Evolutionary conservation across 179 eudicot genomes (phyloP).

Genomic region (Sideroxylon spinosum): DNA sequence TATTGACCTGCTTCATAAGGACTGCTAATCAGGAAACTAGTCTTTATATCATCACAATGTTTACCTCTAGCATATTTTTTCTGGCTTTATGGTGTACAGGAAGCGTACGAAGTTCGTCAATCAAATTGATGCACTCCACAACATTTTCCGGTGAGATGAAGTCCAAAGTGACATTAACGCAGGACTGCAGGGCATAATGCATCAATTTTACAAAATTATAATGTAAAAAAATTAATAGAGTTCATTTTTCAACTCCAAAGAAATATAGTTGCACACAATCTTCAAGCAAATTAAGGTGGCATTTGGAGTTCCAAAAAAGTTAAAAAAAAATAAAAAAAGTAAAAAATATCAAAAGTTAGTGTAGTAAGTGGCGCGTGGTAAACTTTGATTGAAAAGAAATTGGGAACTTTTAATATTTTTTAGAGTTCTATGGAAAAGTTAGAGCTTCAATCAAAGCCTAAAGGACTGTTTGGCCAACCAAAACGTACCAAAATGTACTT

Average conservation of each 20-base stretch:
- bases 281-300: neutral
- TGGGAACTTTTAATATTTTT: no score
- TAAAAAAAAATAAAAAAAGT: no score
- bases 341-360: no score
- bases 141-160: slow-evolving; percentile 89
- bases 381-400: no score
- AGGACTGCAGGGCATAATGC: slow-evolving; percentile 49
- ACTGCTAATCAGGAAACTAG: neutral
- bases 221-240: neutral
- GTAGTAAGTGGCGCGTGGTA: no score
- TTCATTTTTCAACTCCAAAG: neutral
- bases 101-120: slow-evolving; percentile 61
- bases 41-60: neutral
- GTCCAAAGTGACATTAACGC: slow-evolving; percentile 59
- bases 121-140: slow-evolving; percentile 65
- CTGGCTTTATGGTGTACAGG: slow-evolving; percentile 73
- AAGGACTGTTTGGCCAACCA: no score
- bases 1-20: neutral
- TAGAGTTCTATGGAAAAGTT: no score
- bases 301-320: no score
- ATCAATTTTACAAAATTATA: neutral
- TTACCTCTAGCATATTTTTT: slow-evolving; percentile 61
- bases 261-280: neutral
- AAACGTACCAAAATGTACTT: neutral
- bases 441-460: no score